These are phyloP conservation scores for Symbiodinium natans DNA, from an alignment of 73 alveolate genomes.

Conservation along the genomic window DNA sequence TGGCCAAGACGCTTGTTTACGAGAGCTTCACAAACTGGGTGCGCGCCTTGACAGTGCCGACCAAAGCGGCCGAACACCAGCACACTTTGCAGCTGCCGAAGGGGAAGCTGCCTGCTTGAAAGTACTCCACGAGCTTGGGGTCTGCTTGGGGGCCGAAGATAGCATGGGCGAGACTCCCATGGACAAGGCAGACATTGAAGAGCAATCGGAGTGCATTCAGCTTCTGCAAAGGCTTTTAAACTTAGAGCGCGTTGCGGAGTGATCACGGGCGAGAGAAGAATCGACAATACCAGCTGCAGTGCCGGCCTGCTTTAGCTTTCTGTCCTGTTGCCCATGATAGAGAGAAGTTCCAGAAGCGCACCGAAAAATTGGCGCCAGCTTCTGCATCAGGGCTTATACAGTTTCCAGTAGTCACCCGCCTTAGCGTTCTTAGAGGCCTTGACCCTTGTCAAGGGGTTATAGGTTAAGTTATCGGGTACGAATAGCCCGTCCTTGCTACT, in stretches of 20 bases:
- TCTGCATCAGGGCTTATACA: no score
- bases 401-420: no score
- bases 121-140: background rate
- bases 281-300: no score
- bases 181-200: background rate
- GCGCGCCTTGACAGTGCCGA: background rate
- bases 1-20: background rate
- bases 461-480: no score
- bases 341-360: no score
- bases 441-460: no score
- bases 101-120: background rate
- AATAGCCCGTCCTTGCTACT: no score
- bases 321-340: no score
- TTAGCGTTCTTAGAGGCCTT: no score
- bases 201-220: background rate
- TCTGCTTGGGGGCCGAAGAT: background rate
- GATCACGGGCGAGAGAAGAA: no score
- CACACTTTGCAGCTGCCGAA: conserved; percentile 8
- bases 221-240: background rate
- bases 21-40: background rate
- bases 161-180: background rate
- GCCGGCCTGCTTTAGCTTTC: no score
- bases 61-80: background rate
- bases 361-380: no score
- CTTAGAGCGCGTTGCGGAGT: background rate